Conservation (phyloP, 306 rosid species). For the Pyrus bretschneideri region DNA sequence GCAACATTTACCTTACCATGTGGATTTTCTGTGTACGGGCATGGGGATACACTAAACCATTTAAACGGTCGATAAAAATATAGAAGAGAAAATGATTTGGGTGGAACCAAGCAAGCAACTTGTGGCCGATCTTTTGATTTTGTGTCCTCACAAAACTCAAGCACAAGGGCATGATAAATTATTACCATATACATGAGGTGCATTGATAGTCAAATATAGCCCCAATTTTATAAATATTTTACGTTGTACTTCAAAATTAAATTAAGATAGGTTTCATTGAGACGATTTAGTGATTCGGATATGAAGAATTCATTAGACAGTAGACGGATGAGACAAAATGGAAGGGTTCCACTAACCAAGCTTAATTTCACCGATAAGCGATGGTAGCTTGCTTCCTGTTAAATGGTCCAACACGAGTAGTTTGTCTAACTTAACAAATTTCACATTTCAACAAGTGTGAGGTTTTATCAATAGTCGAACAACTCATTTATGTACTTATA, state of each 20-base stretch:
- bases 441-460: not conserved
- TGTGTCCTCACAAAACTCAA: not conserved
- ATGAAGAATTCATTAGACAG: too few relatives aligned
- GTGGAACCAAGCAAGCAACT: not conserved
- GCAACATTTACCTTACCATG: conserved; percentile 1
- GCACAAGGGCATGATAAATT: not conserved
- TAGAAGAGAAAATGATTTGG: not conserved
- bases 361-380: not conserved
- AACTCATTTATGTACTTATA: too few relatives aligned
- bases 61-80: not conserved
- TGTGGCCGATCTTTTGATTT: not conserved
- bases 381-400: not conserved
- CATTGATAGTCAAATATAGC: not conserved
- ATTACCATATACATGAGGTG: not conserved
- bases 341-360: not conserved
- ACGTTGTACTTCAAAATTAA: too few relatives aligned
- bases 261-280: not conserved
- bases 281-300: not conserved
- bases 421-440: not conserved
- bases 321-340: not conserved
- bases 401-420: not conserved
- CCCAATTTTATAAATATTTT: not conserved
- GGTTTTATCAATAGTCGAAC: not conserved
- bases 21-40: not conserved
- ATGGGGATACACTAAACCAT: conserved; percentile 1